Evolutionary conservation across 2,329 filamentous ascomycete species (phyloP), one percentile per base, ranked within the genome.

Genomic region (Arachnomyces sp.): DNA sequence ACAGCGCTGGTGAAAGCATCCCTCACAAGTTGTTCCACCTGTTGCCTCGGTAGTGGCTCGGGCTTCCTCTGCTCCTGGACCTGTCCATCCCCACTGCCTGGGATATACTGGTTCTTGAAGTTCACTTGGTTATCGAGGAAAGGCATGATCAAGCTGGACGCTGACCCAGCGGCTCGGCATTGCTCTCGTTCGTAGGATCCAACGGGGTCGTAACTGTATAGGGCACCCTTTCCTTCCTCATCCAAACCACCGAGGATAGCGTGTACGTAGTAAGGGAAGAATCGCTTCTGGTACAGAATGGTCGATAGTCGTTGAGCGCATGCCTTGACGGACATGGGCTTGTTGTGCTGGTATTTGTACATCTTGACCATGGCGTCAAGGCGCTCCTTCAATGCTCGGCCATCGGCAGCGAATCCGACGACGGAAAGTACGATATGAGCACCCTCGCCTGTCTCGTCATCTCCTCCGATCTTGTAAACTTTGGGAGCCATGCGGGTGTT

Each of bases 101-200:
- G 88, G 41, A 92, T 74, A 62, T 94, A 94, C 72, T 95, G 90
- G 65, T 98, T 98, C 77, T 95, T 98, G 74, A 90, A 90, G 71
- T 96, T 96, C 72, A 98, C 92, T 69, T 98, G 93, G 65, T 98
- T 98, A 66, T 98, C 92, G 58, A 98, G 70, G 74, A 98, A 98
- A 1, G 92, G 92, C 85, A 95, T 98, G 67, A 98, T 98, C 65
- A 98, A 70, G 57, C 85, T 92, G 39, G 87, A 83, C 14, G 89
- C 89, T 11, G 92, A 89, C 55, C 92, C 92, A 31, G 86, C 92
- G 28, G 92, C 89, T 50, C 90, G 81, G 70, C 89, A 95, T 70
- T 94, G 86, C 70, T 98, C 92, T 50, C 92, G 75, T 74, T 98
- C 92, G 68, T 96, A 98, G 62, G 86, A 94, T 53, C 92, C 92